Evolutionary conservation across 371 early-diverging fungal genomes (phyloP).

Genomic region (Mucor circinelloides): DNA sequence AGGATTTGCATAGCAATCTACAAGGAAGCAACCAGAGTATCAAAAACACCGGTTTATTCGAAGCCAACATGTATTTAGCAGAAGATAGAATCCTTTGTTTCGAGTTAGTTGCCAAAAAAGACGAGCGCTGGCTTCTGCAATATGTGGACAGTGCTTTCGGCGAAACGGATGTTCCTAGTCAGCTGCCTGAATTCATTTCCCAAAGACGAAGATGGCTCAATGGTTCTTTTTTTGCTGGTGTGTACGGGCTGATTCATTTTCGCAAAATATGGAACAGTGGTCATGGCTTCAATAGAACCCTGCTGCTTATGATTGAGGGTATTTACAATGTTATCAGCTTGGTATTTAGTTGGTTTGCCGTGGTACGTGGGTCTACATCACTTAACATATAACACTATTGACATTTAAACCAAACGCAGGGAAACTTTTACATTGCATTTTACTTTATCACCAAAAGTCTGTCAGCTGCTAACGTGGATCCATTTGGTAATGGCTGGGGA

Average conservation of each 20-base stretch:
- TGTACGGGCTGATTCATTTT: conserved; percentile 61
- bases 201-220: conserved; percentile 92
- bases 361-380: conserved; percentile 52
- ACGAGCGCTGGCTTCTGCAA: conserved; percentile 69
- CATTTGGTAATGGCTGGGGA: conserved; percentile 62
- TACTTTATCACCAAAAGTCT: conserved; percentile 67
- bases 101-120: conserved; percentile 78
- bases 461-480: conserved; percentile 35
- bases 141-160: conserved; percentile 72
- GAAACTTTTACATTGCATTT: conserved; percentile 80
- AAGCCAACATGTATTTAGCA: conserved; percentile 79
- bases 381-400: background rate
- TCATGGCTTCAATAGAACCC: conserved; percentile 63
- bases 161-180: conserved; percentile 85
- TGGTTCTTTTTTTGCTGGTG: conserved; percentile 78
- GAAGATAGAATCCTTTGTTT: conserved; percentile 90
- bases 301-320: conserved; percentile 69
- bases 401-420: conserved; percentile 55
- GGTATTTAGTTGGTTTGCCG: conserved; percentile 79
- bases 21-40: conserved; percentile 43
- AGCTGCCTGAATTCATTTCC: conserved; percentile 80
- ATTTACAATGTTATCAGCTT: conserved; percentile 73
- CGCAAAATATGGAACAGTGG: conserved; percentile 63
- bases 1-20: conserved; percentile 45
- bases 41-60: conserved; percentile 52